phyloP scores from a whole-genome alignment of 495 filamentous ascomycete genomes.

The Penicillium arizonense region DNA sequence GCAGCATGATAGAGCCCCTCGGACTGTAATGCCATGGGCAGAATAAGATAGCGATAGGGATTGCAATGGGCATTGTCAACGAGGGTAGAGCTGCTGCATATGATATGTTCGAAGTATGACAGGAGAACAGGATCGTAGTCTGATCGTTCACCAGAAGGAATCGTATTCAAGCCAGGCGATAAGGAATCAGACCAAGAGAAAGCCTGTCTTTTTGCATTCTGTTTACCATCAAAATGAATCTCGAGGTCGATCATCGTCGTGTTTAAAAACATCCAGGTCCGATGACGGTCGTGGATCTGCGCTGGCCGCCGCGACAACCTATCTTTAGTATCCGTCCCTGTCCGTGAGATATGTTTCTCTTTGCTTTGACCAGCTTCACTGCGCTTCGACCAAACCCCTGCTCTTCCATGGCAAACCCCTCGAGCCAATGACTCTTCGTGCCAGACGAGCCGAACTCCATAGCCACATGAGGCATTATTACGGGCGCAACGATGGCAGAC shows the following conservation, averaged over 20 bases:
- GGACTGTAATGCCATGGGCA: conserved; percentile 25
- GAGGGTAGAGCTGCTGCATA: conserved; percentile 26
- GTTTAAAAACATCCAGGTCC: conserved; percentile 20
- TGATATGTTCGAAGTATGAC: conserved; percentile 22
- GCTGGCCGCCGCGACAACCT: not conserved
- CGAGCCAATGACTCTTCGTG: conserved; percentile 24
- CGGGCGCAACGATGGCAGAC: conserved; percentile 20
- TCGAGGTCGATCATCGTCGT: conserved; percentile 21
- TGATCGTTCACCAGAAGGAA: conserved; percentile 4
- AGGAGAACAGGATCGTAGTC: conserved; percentile 16
- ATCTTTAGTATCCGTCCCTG: not conserved
- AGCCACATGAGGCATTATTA: conserved; percentile 16
- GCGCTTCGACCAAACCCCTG: conserved; percentile 24
- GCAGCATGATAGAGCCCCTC: conserved; percentile 26
- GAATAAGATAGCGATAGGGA: conserved; percentile 27
- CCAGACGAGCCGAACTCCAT: conserved; percentile 23
- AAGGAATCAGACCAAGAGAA: not conserved
- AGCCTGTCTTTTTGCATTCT: not conserved
- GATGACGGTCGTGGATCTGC: not conserved
- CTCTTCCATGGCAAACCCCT: conserved; percentile 23
- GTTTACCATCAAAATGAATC: conserved; percentile 14
- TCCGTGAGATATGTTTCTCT: not conserved
- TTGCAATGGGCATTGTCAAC: conserved; percentile 24
- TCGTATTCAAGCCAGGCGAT: conserved; percentile 3
- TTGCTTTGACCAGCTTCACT: not conserved